These are phyloP conservation scores for Arctium minus DNA, from an alignment of 129 eudicot genomes.

Conservation along the genomic window DNA sequence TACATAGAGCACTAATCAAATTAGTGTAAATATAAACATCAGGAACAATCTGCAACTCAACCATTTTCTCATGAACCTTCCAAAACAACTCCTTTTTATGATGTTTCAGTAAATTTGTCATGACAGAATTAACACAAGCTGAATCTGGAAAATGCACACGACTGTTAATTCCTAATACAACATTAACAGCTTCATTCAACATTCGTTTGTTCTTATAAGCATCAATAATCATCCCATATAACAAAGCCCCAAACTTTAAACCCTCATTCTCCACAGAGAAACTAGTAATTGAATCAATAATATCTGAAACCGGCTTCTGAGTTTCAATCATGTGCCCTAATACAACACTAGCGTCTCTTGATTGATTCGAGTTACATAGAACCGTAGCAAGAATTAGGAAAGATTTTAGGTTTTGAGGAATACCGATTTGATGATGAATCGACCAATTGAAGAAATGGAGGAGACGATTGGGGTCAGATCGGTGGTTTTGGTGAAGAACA, in stretches of 20 bases:
- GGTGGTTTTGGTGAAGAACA: conserved; percentile 48
- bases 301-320: conserved; percentile 33
- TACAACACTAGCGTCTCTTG: conserved; percentile 38
- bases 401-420: conserved; percentile 52
- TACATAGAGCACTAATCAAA: conserved; percentile 68
- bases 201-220: conserved; percentile 63
- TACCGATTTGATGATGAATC: conserved; percentile 51
- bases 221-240: conserved; percentile 54
- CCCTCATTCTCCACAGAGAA: conserved; percentile 26
- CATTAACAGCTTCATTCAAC: conserved; percentile 61
- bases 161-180: conserved; percentile 36
- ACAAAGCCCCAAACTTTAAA: conserved; percentile 18
- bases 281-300: conserved; percentile 43
- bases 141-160: conserved; percentile 39
- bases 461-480: conserved; percentile 52
- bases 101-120: conserved; percentile 52
- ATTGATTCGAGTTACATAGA: conserved; percentile 46
- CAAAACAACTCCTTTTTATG: conserved; percentile 50
- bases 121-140: conserved; percentile 59
- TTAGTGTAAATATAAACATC: conserved; percentile 68
- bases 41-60: conserved; percentile 39
- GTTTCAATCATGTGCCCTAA: conserved; percentile 48
- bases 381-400: conserved; percentile 39
- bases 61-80: conserved; percentile 61
- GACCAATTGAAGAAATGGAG: conserved; percentile 81